Conservation (phyloP, 2,329 filamentous ascomycete species). For the Seiridium unicorne region DNA sequence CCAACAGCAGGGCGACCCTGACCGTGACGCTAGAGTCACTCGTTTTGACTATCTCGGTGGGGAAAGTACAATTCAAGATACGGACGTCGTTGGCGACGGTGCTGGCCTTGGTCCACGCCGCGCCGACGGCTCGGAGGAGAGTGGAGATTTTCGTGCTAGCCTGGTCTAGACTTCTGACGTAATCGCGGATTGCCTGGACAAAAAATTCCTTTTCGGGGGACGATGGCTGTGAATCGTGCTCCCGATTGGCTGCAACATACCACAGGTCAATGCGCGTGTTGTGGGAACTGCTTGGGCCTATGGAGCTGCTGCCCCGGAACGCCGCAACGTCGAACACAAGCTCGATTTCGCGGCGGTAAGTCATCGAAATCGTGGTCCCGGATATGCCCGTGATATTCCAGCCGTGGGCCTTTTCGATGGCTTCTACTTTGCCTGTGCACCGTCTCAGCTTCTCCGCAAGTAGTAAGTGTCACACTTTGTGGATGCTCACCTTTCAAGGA, state of each 20-base stretch:
- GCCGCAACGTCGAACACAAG: conserved; percentile 67
- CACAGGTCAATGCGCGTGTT: conserved; percentile 65
- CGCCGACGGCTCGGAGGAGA: conserved; percentile 59
- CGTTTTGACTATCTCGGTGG: conserved; percentile 61
- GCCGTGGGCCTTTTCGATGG: conserved; percentile 63
- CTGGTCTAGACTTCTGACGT: conserved; percentile 62
- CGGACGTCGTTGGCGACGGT: conserved; percentile 59
- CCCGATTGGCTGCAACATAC: conserved; percentile 62
- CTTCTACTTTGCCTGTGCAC: conserved; percentile 59
- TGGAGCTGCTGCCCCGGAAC: conserved; percentile 45
- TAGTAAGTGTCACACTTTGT: not conserved
- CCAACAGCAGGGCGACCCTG: conserved; percentile 60
- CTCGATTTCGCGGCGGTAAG: conserved; percentile 69
- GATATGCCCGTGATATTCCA: conserved; percentile 70
- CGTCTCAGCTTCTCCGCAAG: conserved; percentile 32
- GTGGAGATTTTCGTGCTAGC: conserved; percentile 52
- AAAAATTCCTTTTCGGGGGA: conserved; percentile 74
- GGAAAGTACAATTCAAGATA: conserved; percentile 61
- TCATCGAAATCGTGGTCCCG: conserved; percentile 67
- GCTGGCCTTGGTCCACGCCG: conserved; percentile 65
- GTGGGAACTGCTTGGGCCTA: not conserved
- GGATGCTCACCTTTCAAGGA: conserved; percentile 67
- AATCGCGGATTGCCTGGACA: conserved; percentile 68
- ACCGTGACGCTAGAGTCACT: conserved; percentile 65
- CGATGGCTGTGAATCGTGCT: conserved; percentile 51